Base-by-base conservation (phyloP, 768 basidiomycete genomes). In the Dendrothele bispora region DNA sequence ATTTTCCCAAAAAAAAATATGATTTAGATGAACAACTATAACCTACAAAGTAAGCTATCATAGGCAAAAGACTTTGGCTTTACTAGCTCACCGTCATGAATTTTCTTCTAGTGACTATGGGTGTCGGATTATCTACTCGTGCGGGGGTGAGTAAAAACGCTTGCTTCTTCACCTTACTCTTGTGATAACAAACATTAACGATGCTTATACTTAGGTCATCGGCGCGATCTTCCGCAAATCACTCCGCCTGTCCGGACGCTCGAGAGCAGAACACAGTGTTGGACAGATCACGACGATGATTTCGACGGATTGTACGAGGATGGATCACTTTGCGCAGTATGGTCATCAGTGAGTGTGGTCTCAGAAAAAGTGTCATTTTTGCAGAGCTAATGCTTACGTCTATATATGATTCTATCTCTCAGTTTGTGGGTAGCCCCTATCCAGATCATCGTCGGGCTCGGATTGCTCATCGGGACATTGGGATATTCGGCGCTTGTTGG, bases 401-500 rank as follows among this genome's bases (percentile, higher is more conserved):
- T 35, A 7, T 36, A 44, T 10, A 17, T 37, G 6, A n/a, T 30
- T 14, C 32, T 22, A 22, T 27, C 27, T 30, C 28, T n/a, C 21
- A 66, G 65, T 47, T 48, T 66, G n/a, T 68, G 67, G 65, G 56
- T 64, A 27, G 52, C 65, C 15, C 66, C 66, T 4, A 63, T 66
- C 32, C 60, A 79, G 66, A 69, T 83, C 43, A 57, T 69, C 5
- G 69, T 80, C 21, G 79, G 75, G 2, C 58, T 79, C 10, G 78
- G 67, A 15, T 67, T 83, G 3, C 66, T 83, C 36, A 69, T 82
- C 32, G 66, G 66, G 41, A 79, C 68, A 54, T 61, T 82, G n/a
- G 78, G 80, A 4, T 74, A 73, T 55, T 80, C 79, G 15, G 81
- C 78, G 1, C 67, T 83, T 3, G 79, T 82, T 30, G 78, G 74